phyloP scores from a whole-genome alignment of 768 basidiomycete species.

The Rickenella mellea region DNA sequence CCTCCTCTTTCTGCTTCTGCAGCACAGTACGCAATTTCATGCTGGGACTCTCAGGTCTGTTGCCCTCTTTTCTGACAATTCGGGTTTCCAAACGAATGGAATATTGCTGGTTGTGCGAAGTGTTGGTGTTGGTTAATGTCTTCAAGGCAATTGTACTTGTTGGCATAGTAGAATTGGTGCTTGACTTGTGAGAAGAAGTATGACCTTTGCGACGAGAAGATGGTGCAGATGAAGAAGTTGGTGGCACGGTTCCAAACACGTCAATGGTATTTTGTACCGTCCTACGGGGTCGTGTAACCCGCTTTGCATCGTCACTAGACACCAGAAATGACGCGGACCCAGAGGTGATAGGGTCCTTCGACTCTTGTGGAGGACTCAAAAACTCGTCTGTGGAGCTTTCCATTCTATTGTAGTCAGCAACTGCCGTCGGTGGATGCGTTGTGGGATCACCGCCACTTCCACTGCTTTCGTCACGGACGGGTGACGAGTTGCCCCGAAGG shows the following conservation, averaged over 20 bases:
- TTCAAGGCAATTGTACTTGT: too few relatives aligned
- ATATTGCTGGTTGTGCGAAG: slow-evolving; percentile 61
- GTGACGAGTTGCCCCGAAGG: too few relatives aligned
- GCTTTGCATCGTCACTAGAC: too few relatives aligned
- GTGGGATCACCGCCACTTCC: too few relatives aligned
- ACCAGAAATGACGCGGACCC: too few relatives aligned
- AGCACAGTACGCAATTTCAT: slow-evolving; percentile 60
- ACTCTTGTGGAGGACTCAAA: too few relatives aligned
- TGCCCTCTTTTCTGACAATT: slow-evolving; percentile 59
- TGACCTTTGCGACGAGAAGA: slow-evolving; percentile 5
- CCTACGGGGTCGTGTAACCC: not conserved
- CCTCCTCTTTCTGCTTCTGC: slow-evolving; percentile 62
- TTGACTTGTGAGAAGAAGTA: slow-evolving; percentile 6
- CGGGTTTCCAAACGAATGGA: slow-evolving; percentile 56
- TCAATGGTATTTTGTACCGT: not conserved
- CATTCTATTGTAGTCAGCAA: too few relatives aligned
- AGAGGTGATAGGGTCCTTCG: too few relatives aligned
- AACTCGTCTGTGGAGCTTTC: slow-evolving; percentile 1
- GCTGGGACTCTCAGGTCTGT: slow-evolving; percentile 69
- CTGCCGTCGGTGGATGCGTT: too few relatives aligned
- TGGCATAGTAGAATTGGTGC: slow-evolving; percentile 3
- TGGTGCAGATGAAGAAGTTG: not conserved
- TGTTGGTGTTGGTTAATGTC: slow-evolving; percentile 65
- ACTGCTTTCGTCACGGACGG: too few relatives aligned
- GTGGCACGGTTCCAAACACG: not conserved